Evolutionary conservation across 2,329 filamentous ascomycete species (phyloP), one percentile per base, ranked within the genome.

Genomic region (Cladophialophora immunda): DNA sequence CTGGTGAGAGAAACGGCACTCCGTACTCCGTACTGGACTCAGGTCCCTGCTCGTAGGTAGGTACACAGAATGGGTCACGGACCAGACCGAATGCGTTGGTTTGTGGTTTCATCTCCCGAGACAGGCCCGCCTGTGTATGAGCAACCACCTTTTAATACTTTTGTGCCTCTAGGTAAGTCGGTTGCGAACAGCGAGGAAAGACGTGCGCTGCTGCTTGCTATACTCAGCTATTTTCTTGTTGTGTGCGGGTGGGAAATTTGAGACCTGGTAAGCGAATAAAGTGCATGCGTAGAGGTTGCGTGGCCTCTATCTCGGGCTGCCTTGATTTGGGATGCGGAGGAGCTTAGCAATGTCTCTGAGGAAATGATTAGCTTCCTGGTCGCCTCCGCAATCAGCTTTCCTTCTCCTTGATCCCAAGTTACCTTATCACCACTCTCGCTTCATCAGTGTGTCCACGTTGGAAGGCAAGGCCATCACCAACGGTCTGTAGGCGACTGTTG

Each of bases 291-390:
- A 38, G 30, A 22, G 32, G 55, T 58, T 58, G 55, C 55, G 32
- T 41, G 55, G 55, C 55, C 17, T 58, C 34, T 41, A 58, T 58
- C 30, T n/a, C 22, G 45, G 45, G 9, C 45, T 50, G 19, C 45
- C 3, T 22, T 52, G 27, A 34, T 61, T 32, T 47, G 13, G 41
- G 29, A 25, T 52, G 27, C 17, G 29, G 45, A 61, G 41, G 45
- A 25, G 58, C 45, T 53, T 34, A 27, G 22, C 27, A 36, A 19
- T 25, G 32, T 38, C 32, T 29, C 13, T 62, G 32, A 17, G 25
- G 25, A 47, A 50, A n/a, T 62, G 64, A 34, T 58, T 55, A 66
- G 58, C 38, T 59, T 59, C 58, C 32, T 66, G 19, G 54, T 59
- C 64, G 58, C 53, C 52, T 54, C 38, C 52, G 25, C 52, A 57